These are phyloP conservation scores for Lagerstroemia speciosa DNA, from an alignment of 345 rosid species.

Conservation along the genomic window DNA sequence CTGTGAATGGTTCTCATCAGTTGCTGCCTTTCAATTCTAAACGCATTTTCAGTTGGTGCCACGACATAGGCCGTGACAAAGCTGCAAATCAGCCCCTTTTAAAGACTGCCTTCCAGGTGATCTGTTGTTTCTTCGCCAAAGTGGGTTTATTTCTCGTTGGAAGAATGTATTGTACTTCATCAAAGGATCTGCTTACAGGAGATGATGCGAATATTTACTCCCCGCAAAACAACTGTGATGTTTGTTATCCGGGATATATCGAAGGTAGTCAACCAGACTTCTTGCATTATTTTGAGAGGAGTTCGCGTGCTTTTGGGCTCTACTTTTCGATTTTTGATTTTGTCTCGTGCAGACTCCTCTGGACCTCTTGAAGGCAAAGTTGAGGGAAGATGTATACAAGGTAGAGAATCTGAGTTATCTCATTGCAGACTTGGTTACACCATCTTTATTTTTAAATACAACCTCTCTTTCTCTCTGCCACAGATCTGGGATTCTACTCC, in stretches of 20 bases:
- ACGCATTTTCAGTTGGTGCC: conserved; percentile 75
- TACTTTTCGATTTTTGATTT: no score
- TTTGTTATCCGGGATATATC: conserved; percentile 90
- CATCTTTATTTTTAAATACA: conserved; percentile 8
- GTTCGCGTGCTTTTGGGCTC: no score
- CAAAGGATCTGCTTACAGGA: conserved; percentile 35
- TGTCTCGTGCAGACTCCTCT: no score
- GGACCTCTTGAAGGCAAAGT: no score
- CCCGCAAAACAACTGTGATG: conserved; percentile 78
- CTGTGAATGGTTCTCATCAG: no score
- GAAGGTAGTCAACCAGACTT: conserved; percentile 41
- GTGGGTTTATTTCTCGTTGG: no score
- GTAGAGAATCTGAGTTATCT: conserved; percentile 14
- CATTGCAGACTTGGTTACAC: not conserved
- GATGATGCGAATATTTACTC: conserved; percentile 83
- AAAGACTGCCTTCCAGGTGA: conserved; percentile 85
- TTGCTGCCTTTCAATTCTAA: not conserved
- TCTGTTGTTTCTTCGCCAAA: not conserved
- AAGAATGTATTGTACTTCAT: not conserved
- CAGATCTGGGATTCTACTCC: conserved; percentile 82
- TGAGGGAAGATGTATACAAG: conserved; percentile 80
- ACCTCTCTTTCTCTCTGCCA: conserved; percentile 19
- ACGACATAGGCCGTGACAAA: conserved; percentile 87
- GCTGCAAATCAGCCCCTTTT: conserved; percentile 90
- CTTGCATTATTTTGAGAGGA: no score